Base-by-base conservation (phyloP, 495 filamentous ascomycete genomes). In the Rhizodiscina lignyota region DNA sequence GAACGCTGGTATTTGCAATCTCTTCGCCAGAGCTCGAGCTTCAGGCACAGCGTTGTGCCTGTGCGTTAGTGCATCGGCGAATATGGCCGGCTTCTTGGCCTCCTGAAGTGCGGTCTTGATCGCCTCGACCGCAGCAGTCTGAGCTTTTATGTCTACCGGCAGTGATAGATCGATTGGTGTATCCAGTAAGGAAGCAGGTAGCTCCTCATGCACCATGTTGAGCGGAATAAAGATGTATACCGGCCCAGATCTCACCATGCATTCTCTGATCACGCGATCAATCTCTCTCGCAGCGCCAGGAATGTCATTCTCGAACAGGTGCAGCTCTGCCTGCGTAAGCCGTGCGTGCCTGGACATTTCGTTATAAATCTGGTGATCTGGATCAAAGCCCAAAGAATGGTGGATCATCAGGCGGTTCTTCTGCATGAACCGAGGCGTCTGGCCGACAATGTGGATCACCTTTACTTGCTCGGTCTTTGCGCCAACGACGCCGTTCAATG, bases 191-290 rank as follows among this genome's bases (percentile, higher is more conserved):
- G 36, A 30, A 2, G 44, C 35, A 4, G 52, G 38, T 2, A 60
- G 50, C 30, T 44, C 41, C 32, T 50, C 41, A 23, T 42, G 39
- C 1, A 50, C 48, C 19, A 58, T 39, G 36, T 60, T 53, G 2
- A 56, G 44, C n/a, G 56, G 56, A 2, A 60, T 17, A 42, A 56
- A 60, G 32, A 60, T 50, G 38, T 56, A 58, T 0, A 58, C 56
- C 0, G 56, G 56, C 15, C 38, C 26, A 10, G 47, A 54, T 30
- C 54, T 39, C 20, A 58, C 28, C 27, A 58, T 50, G 40, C 47
- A 53, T 40, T 60, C 52, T 19, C 54, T 33, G 29, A 58, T 43
- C 0, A 55, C 56, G 1, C 54, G 46, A 40, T 60, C 56, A 37
- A 60, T 58, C 35, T 60, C 54, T 27, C 43, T 38, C 4, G 53